Evolutionary conservation across 306 rosid genomes (phyloP).

Genomic region (Cercis canadensis): DNA sequence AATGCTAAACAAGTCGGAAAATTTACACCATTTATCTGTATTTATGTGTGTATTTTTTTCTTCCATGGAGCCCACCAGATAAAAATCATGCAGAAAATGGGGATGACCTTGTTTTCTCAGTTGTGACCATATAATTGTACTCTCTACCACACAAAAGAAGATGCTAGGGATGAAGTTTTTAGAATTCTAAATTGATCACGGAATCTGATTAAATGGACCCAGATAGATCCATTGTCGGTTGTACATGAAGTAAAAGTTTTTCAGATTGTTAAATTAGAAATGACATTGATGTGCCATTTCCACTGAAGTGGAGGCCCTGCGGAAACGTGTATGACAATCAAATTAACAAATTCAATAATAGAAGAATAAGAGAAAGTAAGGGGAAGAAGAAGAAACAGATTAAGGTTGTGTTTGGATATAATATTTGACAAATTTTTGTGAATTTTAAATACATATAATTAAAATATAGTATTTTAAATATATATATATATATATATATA

Average conservation of each 20-base stretch:
- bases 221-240: background rate
- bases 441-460: too few species aligned
- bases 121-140: background rate
- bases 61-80: slow-evolving; percentile 39
- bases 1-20: slow-evolving; percentile 5
- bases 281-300: slow-evolving; percentile 18
- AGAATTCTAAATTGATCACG: background rate
- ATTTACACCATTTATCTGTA: background rate
- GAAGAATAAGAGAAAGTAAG: too few species aligned
- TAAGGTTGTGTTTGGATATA: too few species aligned
- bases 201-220: slow-evolving; percentile 7
- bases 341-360: too few species aligned
- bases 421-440: too few species aligned
- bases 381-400: too few species aligned
- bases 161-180: background rate
- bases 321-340: too few species aligned
- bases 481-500: too few species aligned
- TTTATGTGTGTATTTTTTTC: slow-evolving; percentile 17
- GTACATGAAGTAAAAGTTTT: background rate
- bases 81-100: slow-evolving; percentile 5
- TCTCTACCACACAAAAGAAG: background rate
- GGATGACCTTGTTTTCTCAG: slow-evolving; percentile 7
- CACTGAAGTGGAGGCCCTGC: background rate
- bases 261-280: background rate
- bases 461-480: too few species aligned